phyloP scores from a whole-genome alignment of 805 yeast species.

The Nakazawaea ernobii region DNA sequence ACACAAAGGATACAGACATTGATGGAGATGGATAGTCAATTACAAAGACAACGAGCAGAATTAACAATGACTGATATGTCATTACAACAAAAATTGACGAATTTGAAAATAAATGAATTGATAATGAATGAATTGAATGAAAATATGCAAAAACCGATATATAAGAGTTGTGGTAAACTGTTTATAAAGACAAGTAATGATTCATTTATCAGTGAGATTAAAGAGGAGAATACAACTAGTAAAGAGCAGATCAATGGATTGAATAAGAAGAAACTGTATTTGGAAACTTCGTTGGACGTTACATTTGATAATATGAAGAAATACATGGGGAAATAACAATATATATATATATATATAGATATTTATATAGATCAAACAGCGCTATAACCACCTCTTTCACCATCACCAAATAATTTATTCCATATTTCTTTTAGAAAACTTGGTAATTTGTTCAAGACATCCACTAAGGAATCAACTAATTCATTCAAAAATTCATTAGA shows the following conservation, averaged over 20 bases:
- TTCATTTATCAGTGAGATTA: conserved; percentile 43
- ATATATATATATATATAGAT: not conserved
- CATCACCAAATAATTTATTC: conserved; percentile 56
- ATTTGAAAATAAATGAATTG: conserved; percentile 45
- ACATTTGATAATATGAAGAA: conserved; percentile 60
- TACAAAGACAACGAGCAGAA: conserved; percentile 54
- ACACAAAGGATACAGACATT: conserved; percentile 31
- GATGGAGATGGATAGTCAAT: conserved; percentile 62
- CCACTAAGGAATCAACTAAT: conserved; percentile 61
- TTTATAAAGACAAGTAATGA: conserved; percentile 43
- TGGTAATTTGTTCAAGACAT: conserved; percentile 55
- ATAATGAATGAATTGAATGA: conserved; percentile 53
- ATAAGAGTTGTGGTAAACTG: conserved; percentile 84
- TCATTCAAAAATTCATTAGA: conserved; percentile 68
- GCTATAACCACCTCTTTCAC: conserved; percentile 82
- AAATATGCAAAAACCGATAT: conserved; percentile 40
- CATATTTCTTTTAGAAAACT: conserved; percentile 62
- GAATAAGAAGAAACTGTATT: conserved; percentile 62
- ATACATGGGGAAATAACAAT: conserved; percentile 17
- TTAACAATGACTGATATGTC: conserved; percentile 49
- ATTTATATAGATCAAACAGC: conserved; percentile 86
- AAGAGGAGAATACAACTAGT: conserved; percentile 45
- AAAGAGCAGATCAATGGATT: conserved; percentile 57
- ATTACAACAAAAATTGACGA: conserved; percentile 41
- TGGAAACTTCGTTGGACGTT: conserved; percentile 72